phyloP scores from a whole-genome alignment of 495 filamentous ascomycete species.

The Penicillium simplicissimum region DNA sequence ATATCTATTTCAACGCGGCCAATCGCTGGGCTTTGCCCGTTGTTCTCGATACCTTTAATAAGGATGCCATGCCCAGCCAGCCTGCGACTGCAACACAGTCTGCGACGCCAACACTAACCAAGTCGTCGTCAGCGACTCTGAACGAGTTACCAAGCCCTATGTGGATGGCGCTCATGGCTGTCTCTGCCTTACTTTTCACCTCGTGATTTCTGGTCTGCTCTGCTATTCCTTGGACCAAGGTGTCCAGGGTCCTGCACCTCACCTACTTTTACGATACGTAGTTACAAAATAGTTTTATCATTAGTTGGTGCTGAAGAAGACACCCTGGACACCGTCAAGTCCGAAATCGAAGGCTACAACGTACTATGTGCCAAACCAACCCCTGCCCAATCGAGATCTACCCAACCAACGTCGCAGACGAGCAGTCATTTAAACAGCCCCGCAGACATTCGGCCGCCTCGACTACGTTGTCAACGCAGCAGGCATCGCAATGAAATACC shows the following conservation, averaged over 20 bases:
- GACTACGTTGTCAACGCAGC: slow-evolving; percentile 49
- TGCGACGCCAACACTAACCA: background rate
- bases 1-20: background rate
- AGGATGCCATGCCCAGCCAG: background rate
- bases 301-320: slow-evolving; percentile 8
- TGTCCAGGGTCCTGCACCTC: background rate
- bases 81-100: background rate
- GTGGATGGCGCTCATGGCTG: background rate
- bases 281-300: background rate
- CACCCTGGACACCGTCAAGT: slow-evolving; percentile 17
- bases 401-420: slow-evolving; percentile 34
- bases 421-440: slow-evolving; percentile 29
- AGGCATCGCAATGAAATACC: slow-evolving; percentile 38
- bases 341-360: slow-evolving; percentile 18
- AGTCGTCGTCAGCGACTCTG: background rate
- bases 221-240: background rate
- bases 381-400: slow-evolving; percentile 19
- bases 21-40: background rate
- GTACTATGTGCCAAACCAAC: background rate
- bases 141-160: background rate
- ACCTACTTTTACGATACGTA: background rate
- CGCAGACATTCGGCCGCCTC: slow-evolving; percentile 37
- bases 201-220: background rate
- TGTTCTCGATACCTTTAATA: background rate
- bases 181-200: background rate